Conservation (phyloP, 169 alveolate species). For the Eimeria praecox region DNA sequence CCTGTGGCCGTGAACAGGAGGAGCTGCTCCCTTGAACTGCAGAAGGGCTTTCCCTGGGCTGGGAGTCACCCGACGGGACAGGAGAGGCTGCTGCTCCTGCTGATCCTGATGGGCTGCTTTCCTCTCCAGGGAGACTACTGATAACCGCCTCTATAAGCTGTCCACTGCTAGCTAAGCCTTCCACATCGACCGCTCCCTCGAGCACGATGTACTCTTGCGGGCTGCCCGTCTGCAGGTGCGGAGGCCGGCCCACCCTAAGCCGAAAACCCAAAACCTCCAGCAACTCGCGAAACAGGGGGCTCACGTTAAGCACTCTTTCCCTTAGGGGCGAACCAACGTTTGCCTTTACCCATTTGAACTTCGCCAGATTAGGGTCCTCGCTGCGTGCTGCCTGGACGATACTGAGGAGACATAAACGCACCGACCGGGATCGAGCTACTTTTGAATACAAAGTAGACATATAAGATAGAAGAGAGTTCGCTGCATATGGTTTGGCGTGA, state of each 20-base stretch:
- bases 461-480: neutral
- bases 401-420: neutral
- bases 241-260: slow-evolving; percentile 36
- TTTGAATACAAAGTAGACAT: neutral
- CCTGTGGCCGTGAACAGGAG: neutral
- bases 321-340: slow-evolving; percentile 25
- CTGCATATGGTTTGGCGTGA: neutral
- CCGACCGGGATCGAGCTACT: too few species aligned
- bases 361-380: slow-evolving; percentile 12
- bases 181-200: neutral
- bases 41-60: neutral
- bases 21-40: neutral
- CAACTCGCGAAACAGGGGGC: slow-evolving; percentile 22
- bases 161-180: slow-evolving; percentile 7
- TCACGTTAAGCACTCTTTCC: slow-evolving; percentile 45
- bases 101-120: neutral
- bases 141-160: slow-evolving; percentile 34
- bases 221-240: slow-evolving; percentile 28
- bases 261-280: slow-evolving; percentile 38
- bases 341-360: slow-evolving; percentile 61
- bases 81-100: neutral
- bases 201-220: slow-evolving; percentile 55
- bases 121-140: neutral
- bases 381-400: slow-evolving; percentile 22
- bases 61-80: neutral